Evolutionary conservation across 257 asterid genomes (phyloP), one percentile per base, ranked within the genome.

Genomic region (Gentiana macrophylla): DNA sequence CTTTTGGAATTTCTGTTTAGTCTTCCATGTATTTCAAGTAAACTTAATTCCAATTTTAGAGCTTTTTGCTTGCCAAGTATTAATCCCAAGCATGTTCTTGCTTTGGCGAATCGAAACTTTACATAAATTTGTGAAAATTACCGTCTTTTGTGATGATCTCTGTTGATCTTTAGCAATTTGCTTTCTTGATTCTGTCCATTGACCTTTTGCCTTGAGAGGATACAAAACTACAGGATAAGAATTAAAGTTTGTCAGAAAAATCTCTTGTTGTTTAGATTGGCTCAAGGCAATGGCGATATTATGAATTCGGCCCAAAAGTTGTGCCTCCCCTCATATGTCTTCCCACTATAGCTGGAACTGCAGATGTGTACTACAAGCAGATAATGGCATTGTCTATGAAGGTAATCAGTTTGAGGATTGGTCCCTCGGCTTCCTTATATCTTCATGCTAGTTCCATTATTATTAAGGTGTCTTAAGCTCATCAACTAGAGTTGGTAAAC

Each of bases 341-440:
- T 67, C 99, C 99, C 69, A 94, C 97, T 66, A 83, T 79, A 58
- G 83, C 94, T 73, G 95, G 95, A 75, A 88, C 94, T 45, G 94
- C 97, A 6, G 99, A 92, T 70, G 97, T 92, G 24, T 82, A 83
- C 78, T 92, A 92, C 85, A 92, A 92, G 53, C 99, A 92, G 72
- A 79, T 92, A 67, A 85, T 88, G 99, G 74, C 99, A 24, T 77
- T 92, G 62, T 88, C 99, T 55, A 80, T 76, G 84, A 92, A 92
- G 99, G 97, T 92, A 78, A 10, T 62, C 10, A 57, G n/a, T 67
- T 52, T 51, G 37, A 43, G 37, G 24, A 6, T 62, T 51, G 54
- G 43, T 50, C 53, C 33, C 10, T 41, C 9, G 9, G 9, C 46
- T 35, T 56, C 13, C 10, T 50, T n/a, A 35, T 9, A 41, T 51